Base-by-base conservation (phyloP, 139 green algal genomes). In the Yamagishiella unicocca region DNA sequence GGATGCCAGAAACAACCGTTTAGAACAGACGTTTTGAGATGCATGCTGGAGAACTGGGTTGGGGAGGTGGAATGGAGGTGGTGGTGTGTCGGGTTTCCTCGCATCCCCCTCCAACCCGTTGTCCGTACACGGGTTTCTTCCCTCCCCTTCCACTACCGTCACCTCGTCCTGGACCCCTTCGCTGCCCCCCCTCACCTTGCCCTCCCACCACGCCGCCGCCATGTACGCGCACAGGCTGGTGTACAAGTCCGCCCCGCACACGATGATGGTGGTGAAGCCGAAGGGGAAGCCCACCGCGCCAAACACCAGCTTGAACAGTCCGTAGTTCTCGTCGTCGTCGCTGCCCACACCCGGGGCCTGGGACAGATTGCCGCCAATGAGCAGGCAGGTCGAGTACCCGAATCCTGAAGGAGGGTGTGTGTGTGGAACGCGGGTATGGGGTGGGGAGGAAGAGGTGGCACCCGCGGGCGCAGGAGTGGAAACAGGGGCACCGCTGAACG, bases 271-370 rank as follows among this genome's bases (percentile, higher is more conserved):
- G 61, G 87, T 91, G 87, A 91, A 91, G 35, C 53, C 55, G 31
- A 84, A 87, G 61, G 87, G 87, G 50, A 90, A 90, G 45, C 88
- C 88, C 61, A 93, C 75, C 2, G 80, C 87, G 10, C 90, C 90
- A 68, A 90, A 91, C 2, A 90, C 29, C 24, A 91, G 73, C 46
- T 81, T 87, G 84, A 77, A 89, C 43, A 93, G 33, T 6, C 90
- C 85, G 61, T 73, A 67, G 37, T 90, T 90, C 50, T 86, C 27
- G 19, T 66, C 37, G 2, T 66, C 38, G 2, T n/a, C 9, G 2
- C 7, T 37, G 27, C 71, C 80, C 62, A 86, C 80, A 0, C 43
- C 80, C 10, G 80, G 80, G 2, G 80, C 80, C 80, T 86, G 78
- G 40, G 29, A 12, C 27, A 79, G 25, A 3, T 54, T 88, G 73